Percentiles rank a stretch among this genome's conserved stretches.
phyloP scores from a whole-genome alignment of 495 filamentous ascomycete genomes.

The Evernia prunastri region DNA sequence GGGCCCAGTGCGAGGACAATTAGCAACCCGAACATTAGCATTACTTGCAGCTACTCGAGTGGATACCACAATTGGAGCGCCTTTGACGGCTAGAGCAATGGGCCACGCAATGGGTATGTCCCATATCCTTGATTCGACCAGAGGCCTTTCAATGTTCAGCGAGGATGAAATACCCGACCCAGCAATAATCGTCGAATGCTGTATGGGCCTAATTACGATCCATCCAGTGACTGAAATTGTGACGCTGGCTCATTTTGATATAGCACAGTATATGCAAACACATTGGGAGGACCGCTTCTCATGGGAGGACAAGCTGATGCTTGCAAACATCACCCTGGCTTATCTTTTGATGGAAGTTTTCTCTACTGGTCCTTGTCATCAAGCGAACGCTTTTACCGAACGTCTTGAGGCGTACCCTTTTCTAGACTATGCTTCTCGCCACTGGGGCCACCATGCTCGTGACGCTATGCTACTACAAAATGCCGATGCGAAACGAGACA shows the following conservation, averaged over 20 bases:
- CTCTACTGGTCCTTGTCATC: not conserved
- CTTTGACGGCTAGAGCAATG: conserved; percentile 3
- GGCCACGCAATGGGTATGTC: conserved; percentile 3
- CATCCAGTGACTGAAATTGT: conserved; percentile 2
- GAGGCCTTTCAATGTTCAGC: not conserved
- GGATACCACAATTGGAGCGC: not conserved
- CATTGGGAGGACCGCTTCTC: not conserved
- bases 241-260: not conserved
- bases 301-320: not conserved
- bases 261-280: conserved; percentile 6
- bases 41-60: not conserved
- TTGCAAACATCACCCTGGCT: not conserved
- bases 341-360: not conserved
- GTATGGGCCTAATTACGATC: not conserved
- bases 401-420: conserved; percentile 2
- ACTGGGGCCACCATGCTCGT: not conserved
- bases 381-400: not conserved
- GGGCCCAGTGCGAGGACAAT: too few relatives aligned
- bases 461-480: not conserved
- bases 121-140: not conserved
- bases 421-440: conserved; percentile 1
- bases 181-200: not conserved
- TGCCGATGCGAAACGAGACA: not conserved
- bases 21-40: too few relatives aligned
- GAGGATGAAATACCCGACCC: not conserved